Evolutionary conservation across 805 yeast species (phyloP), one percentile per base, ranked within the genome.

Genomic region (Hagleromyces aurorensis): DNA sequence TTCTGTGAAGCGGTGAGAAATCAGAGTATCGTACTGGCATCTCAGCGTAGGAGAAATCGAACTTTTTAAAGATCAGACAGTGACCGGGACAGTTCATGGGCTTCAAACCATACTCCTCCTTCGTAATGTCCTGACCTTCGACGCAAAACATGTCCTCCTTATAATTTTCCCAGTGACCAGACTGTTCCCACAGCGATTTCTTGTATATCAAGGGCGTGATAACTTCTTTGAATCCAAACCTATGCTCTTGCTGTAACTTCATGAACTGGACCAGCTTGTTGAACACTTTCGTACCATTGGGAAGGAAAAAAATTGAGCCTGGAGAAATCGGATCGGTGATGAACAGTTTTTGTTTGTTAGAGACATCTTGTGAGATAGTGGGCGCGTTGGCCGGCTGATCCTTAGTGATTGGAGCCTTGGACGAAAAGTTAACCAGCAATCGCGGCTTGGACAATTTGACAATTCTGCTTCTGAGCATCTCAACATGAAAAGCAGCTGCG

Each of bases 71-170:
- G 13, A 91, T 70, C 24, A 91, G 49, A 53, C 98, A 91, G 52
- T 91, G 98, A 0, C 96, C 94, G 0, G 95, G 95, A 50, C 95
- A 85, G 57, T 84, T 84, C 95, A 85, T 80, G 6, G 98, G 98
- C 49, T 91, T 91, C 23, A 89, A 62, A 0, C 95, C 94, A 53
- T 79, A 89, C 10, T 60, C 66, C 26, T 69, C 71, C 22, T 62
- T 59, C 5, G 46, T 25, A 6, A 35, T 27, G 30, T 55, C 58
- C 7, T 48, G 66, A 2, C 87, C 81, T 34, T 71, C 78, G 2
- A 87, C 95, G 46, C 73, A 69, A 52, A 87, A 89, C 98, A 89
- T 89, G 55, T 89, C 97, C 21, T 83, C 89, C 44, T 83, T 72
- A 53, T 91, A 89, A 50, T 89, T 87, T 8, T 78, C 82, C 96